Conservation (phyloP, 495 filamentous ascomycete species). For the Hyaloscypha bicolor region DNA sequence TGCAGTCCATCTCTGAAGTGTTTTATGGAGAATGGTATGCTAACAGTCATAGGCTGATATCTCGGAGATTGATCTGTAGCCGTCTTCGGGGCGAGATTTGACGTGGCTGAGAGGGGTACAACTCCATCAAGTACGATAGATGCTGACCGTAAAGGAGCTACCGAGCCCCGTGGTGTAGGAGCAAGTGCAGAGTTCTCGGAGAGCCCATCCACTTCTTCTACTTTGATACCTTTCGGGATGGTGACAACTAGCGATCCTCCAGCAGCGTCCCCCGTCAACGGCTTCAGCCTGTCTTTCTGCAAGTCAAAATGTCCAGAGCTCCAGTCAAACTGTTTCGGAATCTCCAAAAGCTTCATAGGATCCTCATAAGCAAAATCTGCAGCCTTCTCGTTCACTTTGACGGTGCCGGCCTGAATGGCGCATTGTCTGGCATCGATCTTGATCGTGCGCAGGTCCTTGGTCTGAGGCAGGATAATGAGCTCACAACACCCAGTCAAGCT, state of each 20-base stretch:
- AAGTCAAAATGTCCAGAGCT: conserved; percentile 79
- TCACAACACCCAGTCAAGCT: conserved; percentile 78
- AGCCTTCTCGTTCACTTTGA: conserved; percentile 68
- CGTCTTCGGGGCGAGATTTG: conserved; percentile 22
- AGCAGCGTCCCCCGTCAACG: conserved; percentile 57
- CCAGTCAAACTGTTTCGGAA: conserved; percentile 56
- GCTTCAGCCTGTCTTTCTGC: conserved; percentile 65
- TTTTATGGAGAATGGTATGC: conserved; percentile 76
- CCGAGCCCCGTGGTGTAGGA: conserved; percentile 32
- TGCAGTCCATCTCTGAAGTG: conserved; percentile 82
- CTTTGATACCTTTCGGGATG: conserved; percentile 66
- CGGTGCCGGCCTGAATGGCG: conserved; percentile 58
- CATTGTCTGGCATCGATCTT: conserved; percentile 86
- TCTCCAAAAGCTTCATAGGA: conserved; percentile 66
- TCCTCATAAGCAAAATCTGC: conserved; percentile 68
- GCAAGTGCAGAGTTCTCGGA: conserved; percentile 55
- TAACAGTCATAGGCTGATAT: conserved; percentile 35
- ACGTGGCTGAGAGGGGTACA: conserved; percentile 13
- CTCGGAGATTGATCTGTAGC: conserved; percentile 30
- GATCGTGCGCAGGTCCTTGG: conserved; percentile 67
- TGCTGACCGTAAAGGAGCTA: conserved; percentile 4
- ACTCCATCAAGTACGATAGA: conserved; percentile 28
- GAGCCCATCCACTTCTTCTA: conserved; percentile 63
- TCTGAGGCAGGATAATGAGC: conserved; percentile 73
- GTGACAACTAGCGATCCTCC: conserved; percentile 63